Base-by-base conservation (phyloP, 768 basidiomycete genomes). In the Trametes cinnabarina region DNA sequence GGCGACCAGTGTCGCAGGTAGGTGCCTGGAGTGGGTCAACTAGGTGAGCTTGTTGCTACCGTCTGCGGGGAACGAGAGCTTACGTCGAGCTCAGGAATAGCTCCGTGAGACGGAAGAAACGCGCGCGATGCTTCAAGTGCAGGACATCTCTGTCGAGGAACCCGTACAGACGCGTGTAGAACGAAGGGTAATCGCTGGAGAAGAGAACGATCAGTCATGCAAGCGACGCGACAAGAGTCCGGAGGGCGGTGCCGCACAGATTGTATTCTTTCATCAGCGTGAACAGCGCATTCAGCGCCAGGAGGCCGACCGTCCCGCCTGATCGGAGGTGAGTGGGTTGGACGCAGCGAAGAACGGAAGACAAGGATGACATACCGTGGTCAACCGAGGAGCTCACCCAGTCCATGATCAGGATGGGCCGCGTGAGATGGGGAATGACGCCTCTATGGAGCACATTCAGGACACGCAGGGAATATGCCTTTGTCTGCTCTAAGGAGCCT, bases 41-140 rank as follows among this genome's bases (percentile, higher is more conserved):
- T 30, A 43, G 37, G 1, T 32, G 30, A 12, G 30, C 12, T 32
- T 32, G 7, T 32, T 6, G 30, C 30, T 12, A 12, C 30, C 12
- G 6, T 32, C 30, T 32, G 12, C 12, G 12, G 30, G 30, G 7
- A 6, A 12, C 30, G 30, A 12, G 4, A 46, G 23, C 89, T 59
- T 60, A 97, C 94, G 92, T 90, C 3, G 96, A 98, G 55, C 88
- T 85, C 56, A 98, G 77, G 76, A 98, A 98, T 3, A 93, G 76
- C 57, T 98, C 96, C 0, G 88, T 82, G 65, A 98, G 76, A 26
- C 96, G 84, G 80, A 99, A 97, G 76, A 99, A 98, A 40, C 96
- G 83, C 1, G 96, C 90, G 12, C 97, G 84, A 68, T 97, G 89
- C 68, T 93, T 96, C 50, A 92, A 82, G 66, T 98, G 96, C 7